Evolutionary conservation across 108 stramenopile species (phyloP), one percentile per base, ranked within the genome.

Genomic region (Discostella stelligeroides): DNA sequence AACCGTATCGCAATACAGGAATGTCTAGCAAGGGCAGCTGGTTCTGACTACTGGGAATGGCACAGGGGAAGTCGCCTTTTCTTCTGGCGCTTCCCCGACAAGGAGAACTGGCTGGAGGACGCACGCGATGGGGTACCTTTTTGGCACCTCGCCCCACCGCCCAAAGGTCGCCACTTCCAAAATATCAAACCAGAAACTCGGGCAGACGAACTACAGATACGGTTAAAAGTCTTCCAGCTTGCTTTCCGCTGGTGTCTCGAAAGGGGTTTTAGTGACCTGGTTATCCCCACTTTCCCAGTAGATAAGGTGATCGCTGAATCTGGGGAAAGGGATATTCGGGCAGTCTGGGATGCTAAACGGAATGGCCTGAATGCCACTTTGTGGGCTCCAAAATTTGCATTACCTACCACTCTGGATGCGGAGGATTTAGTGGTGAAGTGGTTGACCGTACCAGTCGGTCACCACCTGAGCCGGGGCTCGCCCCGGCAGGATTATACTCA

Each of bases 361-460:
- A 28, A 83, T 79, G 77, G 82, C 63, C 49, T 76, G 34, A 85
- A 82, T 48, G 63, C 47, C 7, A 54, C 66, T 9, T 15, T 80
- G 21, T 82, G 65, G 68, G 46, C 57, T 5, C 81, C 85, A 5
- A 38, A 40, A 40, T 82, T 85, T 53, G 74, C 42, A 54, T 70
- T 15, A 65, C 55, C 12, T 48, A 63, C 9, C 47, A 43, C 43
- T 46, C 70, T 7, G 18, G 60, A 47, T 28, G 70, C 38, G 65
- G 70, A 28, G 18, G 47, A 20, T 51, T 29, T 55, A 23, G 18
- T 29, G 70, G 24, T 9, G 42, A 74, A n/a, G 56, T 55, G 47
- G 49, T 72, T 62, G 66, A 18, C 20, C 55, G 73, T 57, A 12
- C 47, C 50, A 38, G 60, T 71, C 8, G 45, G 7, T 15, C 45